Evolutionary conservation across 495 filamentous ascomycete species (phyloP).

Genomic region (Aspergillus saccharolyticus): DNA sequence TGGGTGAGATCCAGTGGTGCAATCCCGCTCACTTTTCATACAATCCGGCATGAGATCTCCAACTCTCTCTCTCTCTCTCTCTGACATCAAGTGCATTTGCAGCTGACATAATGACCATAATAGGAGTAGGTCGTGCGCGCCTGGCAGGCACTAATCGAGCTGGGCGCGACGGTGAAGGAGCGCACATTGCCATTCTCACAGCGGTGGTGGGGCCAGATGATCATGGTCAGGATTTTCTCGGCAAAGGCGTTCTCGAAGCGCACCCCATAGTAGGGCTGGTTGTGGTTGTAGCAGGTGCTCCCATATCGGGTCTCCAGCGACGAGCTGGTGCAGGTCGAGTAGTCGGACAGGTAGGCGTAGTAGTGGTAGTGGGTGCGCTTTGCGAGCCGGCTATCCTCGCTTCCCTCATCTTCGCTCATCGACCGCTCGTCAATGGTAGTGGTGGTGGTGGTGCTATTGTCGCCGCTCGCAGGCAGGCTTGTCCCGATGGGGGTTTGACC

Average conservation of each 20-base stretch:
- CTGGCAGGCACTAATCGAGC: not conserved
- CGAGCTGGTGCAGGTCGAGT: not conserved
- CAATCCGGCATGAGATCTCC: too few species aligned
- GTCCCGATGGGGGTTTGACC: not conserved
- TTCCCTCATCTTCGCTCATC: not conserved
- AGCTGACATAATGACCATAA: not conserved
- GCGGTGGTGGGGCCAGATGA: not conserved
- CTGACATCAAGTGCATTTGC: not conserved
- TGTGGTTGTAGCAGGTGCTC: not conserved
- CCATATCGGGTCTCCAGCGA: not conserved
- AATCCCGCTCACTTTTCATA: too few species aligned
- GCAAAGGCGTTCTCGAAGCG: constrained; percentile 1
- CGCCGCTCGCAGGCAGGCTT: not conserved
- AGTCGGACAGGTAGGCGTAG: not conserved
- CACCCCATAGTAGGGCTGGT: not conserved
- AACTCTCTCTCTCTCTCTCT: too few species aligned
- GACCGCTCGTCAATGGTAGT: not conserved
- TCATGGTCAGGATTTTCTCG: not conserved
- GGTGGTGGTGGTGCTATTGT: not conserved
- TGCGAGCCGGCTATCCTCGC: not conserved
- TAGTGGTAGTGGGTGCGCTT: not conserved
- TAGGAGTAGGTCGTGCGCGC: not conserved
- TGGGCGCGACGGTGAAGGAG: not conserved
- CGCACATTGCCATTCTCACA: not conserved
- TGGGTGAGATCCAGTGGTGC: too few species aligned